Evolutionary conservation across 768 basidiomycete genomes (phyloP).

Genomic region (Boletellus emodensis): DNA sequence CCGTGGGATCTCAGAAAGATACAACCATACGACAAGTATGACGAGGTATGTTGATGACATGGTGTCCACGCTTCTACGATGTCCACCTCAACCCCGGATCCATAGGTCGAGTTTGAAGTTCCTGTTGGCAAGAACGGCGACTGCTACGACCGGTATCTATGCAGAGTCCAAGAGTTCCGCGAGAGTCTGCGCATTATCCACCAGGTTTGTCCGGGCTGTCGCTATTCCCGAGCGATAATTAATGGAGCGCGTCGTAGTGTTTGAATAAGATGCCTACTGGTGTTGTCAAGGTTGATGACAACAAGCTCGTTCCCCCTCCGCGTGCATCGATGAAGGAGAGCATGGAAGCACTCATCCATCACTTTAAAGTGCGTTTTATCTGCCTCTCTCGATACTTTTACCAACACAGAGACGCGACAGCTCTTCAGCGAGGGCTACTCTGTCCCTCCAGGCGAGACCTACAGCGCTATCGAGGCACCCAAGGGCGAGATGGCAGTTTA

Average conservation of each 20-base stretch:
- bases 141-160: constrained; percentile 96
- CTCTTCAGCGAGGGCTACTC: constrained; percentile 96
- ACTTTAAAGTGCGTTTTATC: constrained; percentile 72
- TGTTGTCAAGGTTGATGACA: constrained; percentile 91
- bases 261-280: constrained; percentile 96
- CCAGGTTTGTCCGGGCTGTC: constrained; percentile 43
- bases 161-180: constrained; percentile 97
- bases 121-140: constrained; percentile 97
- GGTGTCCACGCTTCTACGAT: not conserved
- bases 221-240: not conserved
- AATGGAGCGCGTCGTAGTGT: constrained; percentile 50
- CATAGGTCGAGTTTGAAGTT: constrained; percentile 90
- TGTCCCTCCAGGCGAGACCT: constrained; percentile 94
- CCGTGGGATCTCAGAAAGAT: constrained; percentile 94
- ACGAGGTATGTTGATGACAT: constrained; percentile 54
- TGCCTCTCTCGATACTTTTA: not conserved
- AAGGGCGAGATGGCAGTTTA: constrained; percentile 99
- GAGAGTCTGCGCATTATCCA: constrained; percentile 87
- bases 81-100: not conserved
- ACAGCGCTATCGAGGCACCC: constrained; percentile 95
- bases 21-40: constrained; percentile 94
- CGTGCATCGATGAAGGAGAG: constrained; percentile 99
- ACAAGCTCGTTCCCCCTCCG: constrained; percentile 95
- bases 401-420: constrained; percentile 35
- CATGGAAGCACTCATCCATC: constrained; percentile 97